Evolutionary conservation across 2,329 filamentous ascomycete genomes (phyloP).

Genomic region (Xylariales sp.): DNA sequence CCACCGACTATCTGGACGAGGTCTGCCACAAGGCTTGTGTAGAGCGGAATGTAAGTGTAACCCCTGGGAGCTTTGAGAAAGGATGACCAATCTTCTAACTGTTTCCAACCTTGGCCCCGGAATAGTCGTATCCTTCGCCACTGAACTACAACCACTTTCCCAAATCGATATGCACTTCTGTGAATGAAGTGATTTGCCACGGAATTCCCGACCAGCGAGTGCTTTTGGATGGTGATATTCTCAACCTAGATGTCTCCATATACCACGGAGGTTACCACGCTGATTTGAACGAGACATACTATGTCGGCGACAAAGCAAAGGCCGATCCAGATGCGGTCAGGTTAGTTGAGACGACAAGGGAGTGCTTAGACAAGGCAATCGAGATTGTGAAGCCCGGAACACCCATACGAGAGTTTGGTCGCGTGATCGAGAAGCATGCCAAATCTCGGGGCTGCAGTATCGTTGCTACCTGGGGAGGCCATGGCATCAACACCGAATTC

Average conservation of each 20-base stretch:
- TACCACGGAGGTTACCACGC: slow-evolving; percentile 93
- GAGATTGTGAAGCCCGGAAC: slow-evolving; percentile 86
- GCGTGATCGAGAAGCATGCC: slow-evolving; percentile 87
- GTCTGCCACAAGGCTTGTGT: slow-evolving; percentile 92
- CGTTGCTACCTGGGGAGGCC: slow-evolving; percentile 89
- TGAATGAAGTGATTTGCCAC: slow-evolving; percentile 96
- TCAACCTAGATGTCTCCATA: slow-evolving; percentile 91
- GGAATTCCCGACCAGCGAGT: slow-evolving; percentile 88
- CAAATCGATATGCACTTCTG: slow-evolving; percentile 91
- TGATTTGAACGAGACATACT: slow-evolving; percentile 96
- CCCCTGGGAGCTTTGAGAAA: no score
- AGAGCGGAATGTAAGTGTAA: slow-evolving; percentile 82
- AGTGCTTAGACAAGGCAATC: slow-evolving; percentile 84
- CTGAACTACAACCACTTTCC: slow-evolving; percentile 93
- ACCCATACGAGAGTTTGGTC: slow-evolving; percentile 84
- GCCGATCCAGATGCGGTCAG: slow-evolving; percentile 79
- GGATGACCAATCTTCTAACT: no score
- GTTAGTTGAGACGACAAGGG: slow-evolving; percentile 83
- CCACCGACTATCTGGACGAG: slow-evolving; percentile 92
- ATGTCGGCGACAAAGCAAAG: slow-evolving; percentile 80
- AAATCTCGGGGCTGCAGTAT: slow-evolving; percentile 79
- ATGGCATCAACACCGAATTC: slow-evolving; percentile 89
- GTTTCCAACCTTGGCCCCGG: neutral
- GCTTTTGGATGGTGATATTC: slow-evolving; percentile 83
- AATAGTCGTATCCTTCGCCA: slow-evolving; percentile 82